Percentiles rank a stretch among this genome's conserved stretches.
phyloP scores from a whole-genome alignment of 2,329 filamentous ascomycete species.

The Alternaria brassicae region DNA sequence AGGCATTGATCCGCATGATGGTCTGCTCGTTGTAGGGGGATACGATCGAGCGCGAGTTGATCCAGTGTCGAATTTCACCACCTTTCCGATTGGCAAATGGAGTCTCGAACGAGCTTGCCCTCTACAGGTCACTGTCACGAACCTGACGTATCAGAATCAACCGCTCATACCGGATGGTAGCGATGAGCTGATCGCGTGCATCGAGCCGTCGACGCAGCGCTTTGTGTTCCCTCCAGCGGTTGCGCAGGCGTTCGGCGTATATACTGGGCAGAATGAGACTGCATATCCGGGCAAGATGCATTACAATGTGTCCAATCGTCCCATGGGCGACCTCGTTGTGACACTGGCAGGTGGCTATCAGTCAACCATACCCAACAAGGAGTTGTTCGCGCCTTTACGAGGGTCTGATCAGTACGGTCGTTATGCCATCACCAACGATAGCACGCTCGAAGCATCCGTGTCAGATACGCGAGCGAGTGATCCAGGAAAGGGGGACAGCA shows the following conservation, averaged over 20 bases:
- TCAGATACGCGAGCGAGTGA: conserved; percentile 8
- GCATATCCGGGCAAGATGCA: conserved; percentile 10
- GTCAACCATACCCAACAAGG: conserved; percentile 14
- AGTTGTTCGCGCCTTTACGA: conserved; percentile 15
- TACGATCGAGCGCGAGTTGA: conserved; percentile 17
- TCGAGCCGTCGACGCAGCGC: conserved; percentile 13
- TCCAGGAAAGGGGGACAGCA: conserved; percentile 5
- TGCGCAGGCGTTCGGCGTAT: neutral
- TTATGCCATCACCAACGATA: conserved; percentile 17
- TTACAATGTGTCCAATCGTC: conserved; percentile 6
- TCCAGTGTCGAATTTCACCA: conserved; percentile 9
- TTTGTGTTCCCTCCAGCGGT: conserved; percentile 12
- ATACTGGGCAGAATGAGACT: conserved; percentile 6
- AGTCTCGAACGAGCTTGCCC: conserved; percentile 11
- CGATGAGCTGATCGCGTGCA: conserved; percentile 6
- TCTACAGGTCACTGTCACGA: conserved; percentile 14
- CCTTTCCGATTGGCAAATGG: conserved; percentile 17
- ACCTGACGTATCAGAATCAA: conserved; percentile 4
- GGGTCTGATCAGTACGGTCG: conserved; percentile 19
- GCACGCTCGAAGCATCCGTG: conserved; percentile 13
- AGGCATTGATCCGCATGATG: conserved; percentile 13
- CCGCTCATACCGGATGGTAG: conserved; percentile 3
- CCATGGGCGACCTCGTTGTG: conserved; percentile 8
- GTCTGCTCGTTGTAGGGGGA: conserved; percentile 17
- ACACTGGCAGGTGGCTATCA: conserved; percentile 13